phyloP scores from a whole-genome alignment of 169 alveolate genomes.

The Theileria annulata region DNA sequence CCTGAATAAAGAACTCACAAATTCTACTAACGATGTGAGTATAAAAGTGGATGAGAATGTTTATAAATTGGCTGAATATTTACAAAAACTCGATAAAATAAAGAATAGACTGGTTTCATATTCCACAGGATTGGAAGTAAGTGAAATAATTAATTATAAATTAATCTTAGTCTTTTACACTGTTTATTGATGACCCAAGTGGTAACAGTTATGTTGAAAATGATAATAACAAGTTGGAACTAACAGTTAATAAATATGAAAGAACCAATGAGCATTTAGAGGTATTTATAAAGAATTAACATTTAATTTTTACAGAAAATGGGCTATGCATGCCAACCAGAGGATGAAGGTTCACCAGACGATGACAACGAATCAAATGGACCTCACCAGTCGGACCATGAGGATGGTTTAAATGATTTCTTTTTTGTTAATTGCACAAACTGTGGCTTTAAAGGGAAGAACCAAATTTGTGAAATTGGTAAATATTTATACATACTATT shows the following conservation, averaged over 20 bases:
- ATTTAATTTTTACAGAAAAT: background rate
- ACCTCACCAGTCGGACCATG: conserved; percentile 54
- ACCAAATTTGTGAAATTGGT: conserved; percentile 84
- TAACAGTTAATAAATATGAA: conserved; percentile 62
- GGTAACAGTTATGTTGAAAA: conserved; percentile 92
- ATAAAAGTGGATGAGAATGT: background rate
- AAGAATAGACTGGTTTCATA: conserved; percentile 25
- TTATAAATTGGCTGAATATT: conserved; percentile 20
- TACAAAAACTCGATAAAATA: conserved; percentile 11
- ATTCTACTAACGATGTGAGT: background rate
- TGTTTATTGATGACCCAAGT: conserved; percentile 94
- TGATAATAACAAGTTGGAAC: conserved; percentile 72
- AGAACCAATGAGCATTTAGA: conserved; percentile 83
- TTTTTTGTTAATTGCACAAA: conserved; percentile 76
- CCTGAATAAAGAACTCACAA: background rate
- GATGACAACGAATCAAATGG: conserved; percentile 20
- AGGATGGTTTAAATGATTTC: conserved; percentile 51
- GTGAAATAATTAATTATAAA: background rate
- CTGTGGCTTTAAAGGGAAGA: conserved; percentile 80
- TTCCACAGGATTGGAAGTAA: conserved; percentile 32
- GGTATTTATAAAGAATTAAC: conserved; percentile 21
- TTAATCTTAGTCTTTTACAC: conserved; percentile 32
- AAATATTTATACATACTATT: background rate
- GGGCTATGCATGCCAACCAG: conserved; percentile 2
- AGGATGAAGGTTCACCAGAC: background rate